Evolutionary conservation across 768 basidiomycete species (phyloP), one percentile per base, ranked within the genome.

Genomic region (Russula sp.): DNA sequence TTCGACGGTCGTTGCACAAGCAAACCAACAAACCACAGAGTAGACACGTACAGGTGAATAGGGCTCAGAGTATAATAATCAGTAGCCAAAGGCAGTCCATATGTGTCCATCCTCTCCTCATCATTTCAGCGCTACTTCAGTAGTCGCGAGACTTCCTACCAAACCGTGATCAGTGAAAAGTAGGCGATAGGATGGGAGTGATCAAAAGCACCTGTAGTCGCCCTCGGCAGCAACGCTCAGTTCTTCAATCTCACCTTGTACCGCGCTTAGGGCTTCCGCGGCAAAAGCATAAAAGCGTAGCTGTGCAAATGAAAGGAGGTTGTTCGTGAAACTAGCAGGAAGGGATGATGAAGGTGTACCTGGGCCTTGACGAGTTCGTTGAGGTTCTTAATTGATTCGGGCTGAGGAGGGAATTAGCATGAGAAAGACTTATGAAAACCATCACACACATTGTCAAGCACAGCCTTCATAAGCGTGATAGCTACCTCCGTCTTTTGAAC

Each of bases 401-500:
- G 97, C 94, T 96, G 68, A 27, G 48, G 52, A 9, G 48, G 55
- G 39, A 64, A 50, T 39, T 67, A 35, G 51, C 22, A 27, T 27
- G 47, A 55, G 39, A 20, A 16, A 4, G 51, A 42, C n/a, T 3
- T 9, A 10, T 32, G 44, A 5, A 45, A 20, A 8, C 8, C 58
- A 61, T 48, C 27, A 79, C 89, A 59, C 67, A 97, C 95, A 75
- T 98, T 98, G 70, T 98, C 96, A 44, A 99, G 81, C 16, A 98
- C 96, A n/a, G 91, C 89, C 80, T 96, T 96, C 94, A 97, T 96
- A 49, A 94, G 82, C 2, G 89, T 91, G 69, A 97, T 97, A 1
- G 95, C 96, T 35, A 95, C 89, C 74, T 99, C 97, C 27, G 97
- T 99, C 80, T 93, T 94, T 73, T 95, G 94, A 6, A 98, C 97